Evolutionary conservation across 2,329 filamentous ascomycete species (phyloP).

Genomic region (Beauveria sp.): DNA sequence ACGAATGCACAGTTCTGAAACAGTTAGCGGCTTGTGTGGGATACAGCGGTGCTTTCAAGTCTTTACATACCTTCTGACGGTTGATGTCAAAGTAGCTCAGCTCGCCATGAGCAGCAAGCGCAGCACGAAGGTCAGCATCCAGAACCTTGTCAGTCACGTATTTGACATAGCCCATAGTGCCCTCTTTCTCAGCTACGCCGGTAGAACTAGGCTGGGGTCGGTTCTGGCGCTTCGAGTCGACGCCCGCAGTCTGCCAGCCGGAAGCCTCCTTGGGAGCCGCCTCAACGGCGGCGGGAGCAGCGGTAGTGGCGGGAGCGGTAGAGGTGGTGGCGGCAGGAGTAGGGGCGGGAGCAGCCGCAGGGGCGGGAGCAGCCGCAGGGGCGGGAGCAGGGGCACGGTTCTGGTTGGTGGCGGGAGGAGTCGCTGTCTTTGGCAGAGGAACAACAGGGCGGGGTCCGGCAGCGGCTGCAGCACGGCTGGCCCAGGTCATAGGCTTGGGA

Average conservation of each 20-base stretch:
- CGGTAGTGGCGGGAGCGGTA: slow-evolving; percentile 31
- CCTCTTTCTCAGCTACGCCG: slow-evolving; percentile 60
- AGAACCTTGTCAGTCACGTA: slow-evolving; percentile 88
- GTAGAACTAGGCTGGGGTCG: slow-evolving; percentile 60
- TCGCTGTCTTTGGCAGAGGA: slow-evolving; percentile 50
- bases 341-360: slow-evolving; percentile 33
- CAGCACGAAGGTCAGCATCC: slow-evolving; percentile 60
- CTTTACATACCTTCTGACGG: slow-evolving; percentile 65
- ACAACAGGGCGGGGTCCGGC: slow-evolving; percentile 46
- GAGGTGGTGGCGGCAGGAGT: slow-evolving; percentile 34
- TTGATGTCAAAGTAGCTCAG: slow-evolving; percentile 70
- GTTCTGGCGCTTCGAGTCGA: slow-evolving; percentile 77
- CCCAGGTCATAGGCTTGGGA: slow-evolving; percentile 66
- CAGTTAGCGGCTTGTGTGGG: slow-evolving; percentile 14
- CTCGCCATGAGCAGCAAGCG: slow-evolving; percentile 65
- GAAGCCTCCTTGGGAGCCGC: slow-evolving; percentile 40
- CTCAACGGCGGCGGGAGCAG: slow-evolving; percentile 23
- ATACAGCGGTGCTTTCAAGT: not conserved
- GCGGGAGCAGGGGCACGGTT: slow-evolving; percentile 45
- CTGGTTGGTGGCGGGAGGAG: slow-evolving; percentile 39
- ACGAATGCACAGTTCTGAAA: slow-evolving; percentile 90
- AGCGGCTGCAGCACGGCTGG: slow-evolving; percentile 57
- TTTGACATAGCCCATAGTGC: slow-evolving; percentile 84
- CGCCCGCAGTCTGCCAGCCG: slow-evolving; percentile 79
- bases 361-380: slow-evolving; percentile 37